Evolutionary conservation across 2,329 filamentous ascomycete genomes (phyloP).

Genomic region (Fusarium staphyleae): DNA sequence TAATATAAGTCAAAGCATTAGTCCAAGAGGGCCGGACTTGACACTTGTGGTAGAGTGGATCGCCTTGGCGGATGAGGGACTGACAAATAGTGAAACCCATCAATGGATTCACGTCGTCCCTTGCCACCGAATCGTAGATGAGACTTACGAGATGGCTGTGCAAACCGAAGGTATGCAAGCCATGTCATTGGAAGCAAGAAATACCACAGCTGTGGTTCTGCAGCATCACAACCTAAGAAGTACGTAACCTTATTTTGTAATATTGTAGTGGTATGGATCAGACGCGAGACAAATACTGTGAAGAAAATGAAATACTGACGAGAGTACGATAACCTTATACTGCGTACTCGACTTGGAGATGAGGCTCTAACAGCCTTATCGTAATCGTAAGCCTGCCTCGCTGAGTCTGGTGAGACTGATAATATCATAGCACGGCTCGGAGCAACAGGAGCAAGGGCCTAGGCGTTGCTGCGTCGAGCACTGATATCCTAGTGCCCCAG

Average conservation of each 20-base stretch:
- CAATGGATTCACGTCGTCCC: neutral
- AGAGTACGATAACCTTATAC: too few species aligned
- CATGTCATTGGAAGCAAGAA: neutral
- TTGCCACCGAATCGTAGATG: neutral
- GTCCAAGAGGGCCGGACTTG: neutral
- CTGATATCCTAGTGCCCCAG: neutral
- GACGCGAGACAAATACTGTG: too few species aligned
- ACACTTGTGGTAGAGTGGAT: neutral
- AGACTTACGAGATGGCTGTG: neutral
- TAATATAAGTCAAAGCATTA: too few species aligned
- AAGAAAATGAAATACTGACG: too few species aligned
- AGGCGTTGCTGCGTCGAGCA: neutral
- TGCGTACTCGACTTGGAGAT: too few species aligned
- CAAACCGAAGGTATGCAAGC: neutral
- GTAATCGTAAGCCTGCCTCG: too few species aligned
- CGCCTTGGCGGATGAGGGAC: slow-evolving; percentile 7
- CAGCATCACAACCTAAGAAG: too few species aligned
- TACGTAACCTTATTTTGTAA: too few species aligned
- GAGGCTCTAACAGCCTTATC: too few species aligned
- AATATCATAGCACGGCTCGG: too few species aligned
- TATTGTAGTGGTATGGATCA: too few species aligned
- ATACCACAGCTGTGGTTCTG: neutral
- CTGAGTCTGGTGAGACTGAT: neutral
- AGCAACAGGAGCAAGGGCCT: slow-evolving; percentile 7
- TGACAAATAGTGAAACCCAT: neutral